Base-by-base conservation (phyloP, 768 basidiomycete genomes). In the Leccinum sublutescens region DNA sequence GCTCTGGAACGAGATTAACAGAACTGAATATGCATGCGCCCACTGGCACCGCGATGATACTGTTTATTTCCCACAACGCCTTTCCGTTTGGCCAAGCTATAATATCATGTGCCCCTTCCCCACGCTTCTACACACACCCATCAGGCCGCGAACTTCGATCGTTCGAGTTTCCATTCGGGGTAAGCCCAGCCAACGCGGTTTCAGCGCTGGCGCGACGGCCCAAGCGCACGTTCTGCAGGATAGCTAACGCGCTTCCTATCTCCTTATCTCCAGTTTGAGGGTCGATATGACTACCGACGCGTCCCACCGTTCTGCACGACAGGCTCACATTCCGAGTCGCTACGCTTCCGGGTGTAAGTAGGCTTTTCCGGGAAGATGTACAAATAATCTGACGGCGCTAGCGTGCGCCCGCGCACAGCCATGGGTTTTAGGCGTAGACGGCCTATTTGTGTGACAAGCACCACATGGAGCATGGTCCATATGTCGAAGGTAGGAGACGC, bases 101-200 rank as follows among this genome's bases (percentile, higher is more conserved):
- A 19, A 19, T n/a, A 40, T n/a, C 38, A 21, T 34, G n/a, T 15
- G n/a, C 25, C 12, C 21, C 23, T 23, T 45, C 62, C 58, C 58
- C 57, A 68, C 62, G 65, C 62, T 68, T 70, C 62, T 60, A 33
- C 21, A 15, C 45, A 54, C 53, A 52, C 54, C 52, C 57, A 52
- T 58, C 62, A 47, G 34, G 43, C 25, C 21, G 36, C 27, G 21
- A 58, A 31, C 58, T 60, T 64, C 53, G n/a, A 34, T 54, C 25
- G 49, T n/a, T 70, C 58, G 57, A 60, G 59, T 36, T 54, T 55
- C 55, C 52, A 12, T 50, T 62, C 31, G 34, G 56, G 54, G 50
- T 19, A 48, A 55, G 36, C 34, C 53, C n/a, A 43, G 51, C 27
- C 34, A 33, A 27, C 21, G 7, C 50, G 5, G 19, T 49, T 33